phyloP scores from a whole-genome alignment of 768 basidiomycete genomes.

The Lactifluus subvellereus region DNA sequence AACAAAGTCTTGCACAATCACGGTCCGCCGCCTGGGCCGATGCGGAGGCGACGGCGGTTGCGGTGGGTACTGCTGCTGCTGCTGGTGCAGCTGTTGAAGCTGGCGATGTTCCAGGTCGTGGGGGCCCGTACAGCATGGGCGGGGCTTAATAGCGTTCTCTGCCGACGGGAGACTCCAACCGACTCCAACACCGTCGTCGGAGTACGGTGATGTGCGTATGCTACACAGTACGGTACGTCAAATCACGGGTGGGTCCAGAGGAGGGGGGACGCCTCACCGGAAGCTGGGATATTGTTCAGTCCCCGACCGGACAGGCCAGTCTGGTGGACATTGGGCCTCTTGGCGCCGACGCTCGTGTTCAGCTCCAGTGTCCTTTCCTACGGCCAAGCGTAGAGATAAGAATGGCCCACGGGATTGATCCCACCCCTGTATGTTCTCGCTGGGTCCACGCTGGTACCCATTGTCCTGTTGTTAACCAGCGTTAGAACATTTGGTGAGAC shows the following conservation, averaged over 20 bases:
- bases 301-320: background rate
- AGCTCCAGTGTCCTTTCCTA: background rate
- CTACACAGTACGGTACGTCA: background rate
- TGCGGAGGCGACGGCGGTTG: background rate
- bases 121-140: too few species aligned
- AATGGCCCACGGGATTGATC: background rate
- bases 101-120: too few species aligned
- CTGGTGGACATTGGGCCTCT: background rate
- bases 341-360: background rate
- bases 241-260: too few species aligned
- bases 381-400: background rate
- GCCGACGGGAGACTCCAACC: background rate
- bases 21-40: background rate
- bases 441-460: background rate
- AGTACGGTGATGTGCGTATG: background rate
- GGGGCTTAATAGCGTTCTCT: too few species aligned
- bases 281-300: background rate
- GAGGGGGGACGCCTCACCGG: background rate
- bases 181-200: background rate
- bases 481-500: too few species aligned
- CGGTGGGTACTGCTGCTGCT: background rate
- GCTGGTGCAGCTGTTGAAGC: too few species aligned
- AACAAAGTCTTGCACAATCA: slow-evolving; percentile 8
- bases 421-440: background rate
- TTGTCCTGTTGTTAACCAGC: background rate